These are phyloP conservation scores for Alternaria sp. DNA, from an alignment of 2,329 filamentous ascomycete species.

Conservation along the genomic window DNA sequence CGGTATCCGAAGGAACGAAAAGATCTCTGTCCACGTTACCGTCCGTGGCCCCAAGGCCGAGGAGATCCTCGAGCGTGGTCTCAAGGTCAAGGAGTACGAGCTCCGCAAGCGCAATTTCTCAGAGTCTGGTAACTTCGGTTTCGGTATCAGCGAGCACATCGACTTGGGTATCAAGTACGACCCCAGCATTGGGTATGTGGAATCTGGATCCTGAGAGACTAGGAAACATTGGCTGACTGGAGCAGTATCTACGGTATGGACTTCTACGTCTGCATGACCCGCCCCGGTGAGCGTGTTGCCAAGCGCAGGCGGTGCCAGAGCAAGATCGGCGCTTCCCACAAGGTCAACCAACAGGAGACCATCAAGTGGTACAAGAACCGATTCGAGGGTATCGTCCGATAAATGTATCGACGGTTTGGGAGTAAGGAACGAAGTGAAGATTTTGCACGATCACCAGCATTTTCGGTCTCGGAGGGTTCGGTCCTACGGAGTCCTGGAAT, in stretches of 20 bases:
- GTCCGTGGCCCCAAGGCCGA: constrained; percentile 99
- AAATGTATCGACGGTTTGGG: constrained; percentile 61
- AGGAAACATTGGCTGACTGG: constrained; percentile 33
- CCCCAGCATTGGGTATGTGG: constrained; percentile 52
- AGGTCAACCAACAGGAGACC: constrained; percentile 93
- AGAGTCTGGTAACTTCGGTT: constrained; percentile 94
- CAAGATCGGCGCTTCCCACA: constrained; percentile 86
- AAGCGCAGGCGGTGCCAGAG: constrained; percentile 91
- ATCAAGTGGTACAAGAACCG: constrained; percentile 97
- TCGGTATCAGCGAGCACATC: constrained; percentile 99
- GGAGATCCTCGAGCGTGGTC: constrained; percentile 99
- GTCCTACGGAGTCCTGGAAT: constrained; percentile 51
- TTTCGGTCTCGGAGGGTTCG: constrained; percentile 50
- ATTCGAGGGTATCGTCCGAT: constrained; percentile 99
- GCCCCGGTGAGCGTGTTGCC: constrained; percentile 96
- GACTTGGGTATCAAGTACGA: constrained; percentile 93
- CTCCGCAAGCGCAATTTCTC: constrained; percentile 99
- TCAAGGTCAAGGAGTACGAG: constrained; percentile 99
- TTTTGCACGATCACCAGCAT: constrained; percentile 50
- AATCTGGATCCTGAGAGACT: neutral
- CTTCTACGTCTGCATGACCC: constrained; percentile 99
- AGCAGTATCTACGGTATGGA: constrained; percentile 76
- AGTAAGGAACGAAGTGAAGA: constrained; percentile 41
- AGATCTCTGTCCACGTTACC: constrained; percentile 98
- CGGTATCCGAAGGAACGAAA: constrained; percentile 99